These are phyloP conservation scores for Moniliophthora roreri DNA, from an alignment of 1,284 basidiomycete genomes.

Conservation along the genomic window DNA sequence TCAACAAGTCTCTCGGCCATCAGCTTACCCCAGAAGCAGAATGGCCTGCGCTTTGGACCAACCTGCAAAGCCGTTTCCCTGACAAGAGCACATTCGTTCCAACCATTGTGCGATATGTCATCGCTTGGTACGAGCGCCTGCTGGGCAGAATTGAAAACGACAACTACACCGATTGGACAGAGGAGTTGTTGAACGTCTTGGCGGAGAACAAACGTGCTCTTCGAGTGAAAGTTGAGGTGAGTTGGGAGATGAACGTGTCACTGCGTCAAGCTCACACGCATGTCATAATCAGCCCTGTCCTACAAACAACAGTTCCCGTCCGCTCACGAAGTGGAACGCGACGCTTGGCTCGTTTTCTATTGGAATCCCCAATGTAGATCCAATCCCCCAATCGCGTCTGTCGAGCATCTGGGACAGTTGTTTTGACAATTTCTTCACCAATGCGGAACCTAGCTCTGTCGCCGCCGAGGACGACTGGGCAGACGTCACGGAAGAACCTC, in stretches of 20 bases:
- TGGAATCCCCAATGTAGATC: constrained; percentile 29
- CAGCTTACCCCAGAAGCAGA: constrained; percentile 27
- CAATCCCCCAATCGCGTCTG: constrained; percentile 24
- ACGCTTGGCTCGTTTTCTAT: constrained; percentile 28
- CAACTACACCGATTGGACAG: constrained; percentile 31
- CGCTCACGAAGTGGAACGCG: constrained; percentile 27
- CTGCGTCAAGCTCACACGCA: neutral
- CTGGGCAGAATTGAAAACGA: constrained; percentile 31
- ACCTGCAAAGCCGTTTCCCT: constrained; percentile 27
- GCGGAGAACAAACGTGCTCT: constrained; percentile 20
- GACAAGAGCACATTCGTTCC: constrained; percentile 33
- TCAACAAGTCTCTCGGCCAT: constrained; percentile 27
- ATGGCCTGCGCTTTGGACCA: constrained; percentile 30
- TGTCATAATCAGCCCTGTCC: constrained; percentile 16
- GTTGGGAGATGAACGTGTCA: neutral
- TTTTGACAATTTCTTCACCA: constrained; percentile 29
- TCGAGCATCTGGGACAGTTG: constrained; percentile 31
- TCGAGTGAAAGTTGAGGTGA: constrained; percentile 29
- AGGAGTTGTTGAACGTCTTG: constrained; percentile 28
- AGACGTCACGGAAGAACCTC: constrained; percentile 21
- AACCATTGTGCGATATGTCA: constrained; percentile 27
- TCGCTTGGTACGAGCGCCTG: constrained; percentile 35
- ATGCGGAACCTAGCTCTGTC: neutral
- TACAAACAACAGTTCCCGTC: constrained; percentile 18
- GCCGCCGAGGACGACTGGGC: constrained; percentile 31